Evolutionary conservation across 2,329 filamentous ascomycete genomes (phyloP).

Genomic region (Phyllosticta citrichinensis): DNA sequence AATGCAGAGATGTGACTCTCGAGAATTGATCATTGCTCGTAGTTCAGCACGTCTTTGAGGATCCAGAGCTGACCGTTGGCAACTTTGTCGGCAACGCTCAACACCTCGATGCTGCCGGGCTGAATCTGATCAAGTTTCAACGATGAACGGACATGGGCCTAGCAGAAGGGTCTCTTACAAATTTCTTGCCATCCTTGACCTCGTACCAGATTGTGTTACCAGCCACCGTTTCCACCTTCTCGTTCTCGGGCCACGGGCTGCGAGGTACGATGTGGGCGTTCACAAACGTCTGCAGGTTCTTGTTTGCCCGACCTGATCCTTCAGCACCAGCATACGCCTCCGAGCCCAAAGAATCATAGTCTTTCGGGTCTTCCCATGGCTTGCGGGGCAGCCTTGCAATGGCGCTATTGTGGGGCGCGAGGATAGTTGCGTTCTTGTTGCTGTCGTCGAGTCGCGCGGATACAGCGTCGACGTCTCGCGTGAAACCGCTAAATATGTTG

Average conservation of each 20-base stretch:
- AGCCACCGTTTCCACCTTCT: conserved; percentile 57
- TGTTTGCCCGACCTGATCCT: conserved; percentile 65
- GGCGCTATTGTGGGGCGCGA: conserved; percentile 77
- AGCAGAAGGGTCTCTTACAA: conserved; percentile 40
- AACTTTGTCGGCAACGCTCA: conserved; percentile 62
- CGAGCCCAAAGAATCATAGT: conserved; percentile 58
- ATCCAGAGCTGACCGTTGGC: conserved; percentile 88
- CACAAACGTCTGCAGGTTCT: conserved; percentile 71
- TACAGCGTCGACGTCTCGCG: conserved; percentile 63
- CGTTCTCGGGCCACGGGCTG: conserved; percentile 63
- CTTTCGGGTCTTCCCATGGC: conserved; percentile 70
- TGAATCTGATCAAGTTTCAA: conserved; percentile 46
- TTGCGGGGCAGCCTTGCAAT: conserved; percentile 72
- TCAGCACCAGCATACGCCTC: conserved; percentile 65
- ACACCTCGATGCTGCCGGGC: conserved; percentile 71
- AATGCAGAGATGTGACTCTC: not conserved
- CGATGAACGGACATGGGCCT: not conserved
- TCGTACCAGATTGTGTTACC: conserved; percentile 78
- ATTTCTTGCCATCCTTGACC: conserved; percentile 53
- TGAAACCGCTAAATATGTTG: conserved; percentile 75
- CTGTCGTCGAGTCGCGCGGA: conserved; percentile 58
- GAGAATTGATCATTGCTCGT: not conserved
- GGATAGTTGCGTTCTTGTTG: conserved; percentile 64
- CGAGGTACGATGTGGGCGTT: conserved; percentile 70
- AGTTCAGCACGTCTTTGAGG: conserved; percentile 48